A percentile compares a stretch with the other conserved stretches of the same genome.
Conservation (phyloP, 441 rosid genomes). For the Adansonia madagascariensis region DNA sequence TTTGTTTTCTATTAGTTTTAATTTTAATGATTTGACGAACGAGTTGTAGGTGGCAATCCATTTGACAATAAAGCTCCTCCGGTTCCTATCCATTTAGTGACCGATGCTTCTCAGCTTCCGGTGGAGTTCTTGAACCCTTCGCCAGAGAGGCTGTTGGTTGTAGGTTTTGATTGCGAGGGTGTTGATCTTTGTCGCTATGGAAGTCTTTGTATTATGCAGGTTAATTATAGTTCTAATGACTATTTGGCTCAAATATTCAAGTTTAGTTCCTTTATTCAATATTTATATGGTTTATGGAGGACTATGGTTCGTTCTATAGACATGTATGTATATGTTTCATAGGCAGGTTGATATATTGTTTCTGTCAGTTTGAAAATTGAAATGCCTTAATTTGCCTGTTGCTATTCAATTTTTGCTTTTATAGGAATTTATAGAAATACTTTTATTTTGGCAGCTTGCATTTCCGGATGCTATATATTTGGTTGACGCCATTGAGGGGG, state of each 20-base stretch:
- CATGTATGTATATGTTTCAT: neutral
- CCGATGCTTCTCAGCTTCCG: conserved; percentile 75
- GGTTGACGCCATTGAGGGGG: conserved; percentile 84
- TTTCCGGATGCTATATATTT: conserved; percentile 87
- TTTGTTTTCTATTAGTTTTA: neutral
- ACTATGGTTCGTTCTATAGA: neutral
- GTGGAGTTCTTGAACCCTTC: conserved; percentile 75
- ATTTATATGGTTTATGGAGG: neutral
- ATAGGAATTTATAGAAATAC: conserved; percentile 17
- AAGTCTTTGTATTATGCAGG: conserved; percentile 93
- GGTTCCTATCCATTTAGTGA: conserved; percentile 71
- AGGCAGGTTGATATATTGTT: neutral
- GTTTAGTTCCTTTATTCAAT: neutral
- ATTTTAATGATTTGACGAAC: neutral
- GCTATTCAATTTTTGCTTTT: neutral
- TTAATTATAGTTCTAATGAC: conserved; percentile 24
- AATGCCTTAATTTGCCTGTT: neutral
- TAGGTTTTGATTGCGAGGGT: conserved; percentile 95
- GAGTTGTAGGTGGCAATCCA: conserved; percentile 49
- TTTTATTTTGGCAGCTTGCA: conserved; percentile 72
- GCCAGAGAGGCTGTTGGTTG: conserved; percentile 55
- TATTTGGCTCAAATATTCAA: neutral
- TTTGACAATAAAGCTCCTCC: conserved; percentile 48
- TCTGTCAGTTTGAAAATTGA: neutral
- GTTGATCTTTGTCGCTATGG: conserved; percentile 85